These are phyloP conservation scores for Exophiala viscosa DNA, from an alignment of 2,329 filamentous ascomycete genomes.

Conservation along the genomic window DNA sequence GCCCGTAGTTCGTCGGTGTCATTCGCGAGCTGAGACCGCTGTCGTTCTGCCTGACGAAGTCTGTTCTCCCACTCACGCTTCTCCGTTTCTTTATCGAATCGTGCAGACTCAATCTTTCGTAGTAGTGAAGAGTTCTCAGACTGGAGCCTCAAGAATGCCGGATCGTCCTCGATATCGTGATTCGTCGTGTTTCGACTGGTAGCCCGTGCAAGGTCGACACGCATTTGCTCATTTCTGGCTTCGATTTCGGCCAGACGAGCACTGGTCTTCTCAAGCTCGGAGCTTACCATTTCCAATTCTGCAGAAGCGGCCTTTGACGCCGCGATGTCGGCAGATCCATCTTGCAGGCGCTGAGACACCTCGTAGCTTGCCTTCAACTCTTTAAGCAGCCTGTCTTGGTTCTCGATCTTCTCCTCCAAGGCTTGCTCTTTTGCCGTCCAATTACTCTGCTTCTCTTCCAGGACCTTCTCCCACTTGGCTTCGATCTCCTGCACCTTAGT, in stretches of 20 bases:
- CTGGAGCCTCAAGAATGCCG: constrained; percentile 77
- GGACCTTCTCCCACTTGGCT: constrained; percentile 79
- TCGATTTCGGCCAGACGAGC: constrained; percentile 84
- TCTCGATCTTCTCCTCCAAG: constrained; percentile 89
- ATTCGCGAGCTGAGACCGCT: constrained; percentile 67
- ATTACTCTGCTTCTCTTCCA: constrained; percentile 92
- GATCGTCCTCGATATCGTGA: constrained; percentile 75
- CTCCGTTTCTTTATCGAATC: constrained; percentile 78
- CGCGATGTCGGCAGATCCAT: constrained; percentile 56
- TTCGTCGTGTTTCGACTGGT: constrained; percentile 65
- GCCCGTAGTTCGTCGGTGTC: constrained; percentile 76
- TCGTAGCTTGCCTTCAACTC: constrained; percentile 98
- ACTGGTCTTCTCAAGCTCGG: constrained; percentile 86
- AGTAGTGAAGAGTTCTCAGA: constrained; percentile 92
- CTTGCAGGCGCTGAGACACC: constrained; percentile 81
- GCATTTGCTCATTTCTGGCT: constrained; percentile 87
- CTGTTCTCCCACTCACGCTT: constrained; percentile 73
- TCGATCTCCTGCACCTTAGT: constrained; percentile 83
- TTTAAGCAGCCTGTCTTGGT: constrained; percentile 83
- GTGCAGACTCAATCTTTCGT: constrained; percentile 76
- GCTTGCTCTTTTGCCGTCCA: constrained; percentile 92
- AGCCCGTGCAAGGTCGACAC: constrained; percentile 83
- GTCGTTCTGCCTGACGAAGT: constrained; percentile 73
- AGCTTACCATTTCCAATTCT: constrained; percentile 88
- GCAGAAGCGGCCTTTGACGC: constrained; percentile 72